Evolutionary conservation across 768 basidiomycete species (phyloP).

Genomic region (Leccinum aurantiacum): DNA sequence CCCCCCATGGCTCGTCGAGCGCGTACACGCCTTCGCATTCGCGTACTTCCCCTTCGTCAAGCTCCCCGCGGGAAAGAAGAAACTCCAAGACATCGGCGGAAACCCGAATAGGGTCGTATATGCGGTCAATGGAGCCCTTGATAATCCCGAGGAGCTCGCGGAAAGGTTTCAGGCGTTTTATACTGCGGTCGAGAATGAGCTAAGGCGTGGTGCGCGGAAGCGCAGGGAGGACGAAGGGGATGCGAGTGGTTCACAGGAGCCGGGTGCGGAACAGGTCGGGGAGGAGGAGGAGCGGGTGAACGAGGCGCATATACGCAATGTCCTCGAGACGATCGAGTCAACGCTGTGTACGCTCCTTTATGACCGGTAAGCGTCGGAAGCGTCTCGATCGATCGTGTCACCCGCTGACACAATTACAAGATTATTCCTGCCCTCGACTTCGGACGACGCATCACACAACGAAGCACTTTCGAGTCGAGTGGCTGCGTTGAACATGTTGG

Average conservation of each 20-base stretch:
- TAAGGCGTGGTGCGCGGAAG: conserved; percentile 33
- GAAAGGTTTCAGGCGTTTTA: conserved; percentile 74
- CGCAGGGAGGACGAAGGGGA: conserved; percentile 13
- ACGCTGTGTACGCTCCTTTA: conserved; percentile 75
- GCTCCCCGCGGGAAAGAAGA: conserved; percentile 33
- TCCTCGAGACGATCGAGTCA: conserved; percentile 74
- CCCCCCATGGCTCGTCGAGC: conserved; percentile 60
- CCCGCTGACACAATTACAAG: conserved; percentile 37
- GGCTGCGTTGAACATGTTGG: conserved; percentile 89
- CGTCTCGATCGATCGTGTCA: too few relatives aligned
- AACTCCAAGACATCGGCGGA: conserved; percentile 30
- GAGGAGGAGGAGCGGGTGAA: conserved; percentile 37
- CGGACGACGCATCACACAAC: conserved; percentile 85
- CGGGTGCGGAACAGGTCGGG: conserved; percentile 7
- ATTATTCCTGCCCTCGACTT: conserved; percentile 71
- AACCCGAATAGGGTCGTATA: conserved; percentile 28
- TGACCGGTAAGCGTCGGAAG: conserved; percentile 55
- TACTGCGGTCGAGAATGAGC: conserved; percentile 60
- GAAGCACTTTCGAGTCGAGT: conserved; percentile 86
- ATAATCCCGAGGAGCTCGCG: conserved; percentile 51
- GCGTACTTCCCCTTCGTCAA: conserved; percentile 60
- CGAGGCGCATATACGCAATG: conserved; percentile 51
- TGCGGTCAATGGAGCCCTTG: conserved; percentile 41
- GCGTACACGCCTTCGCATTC: conserved; percentile 53
- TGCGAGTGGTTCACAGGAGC: conserved; percentile 17